These are phyloP conservation scores for Podaxis sp. DNA, from an alignment of 768 basidiomycete genomes.

Conservation along the genomic window DNA sequence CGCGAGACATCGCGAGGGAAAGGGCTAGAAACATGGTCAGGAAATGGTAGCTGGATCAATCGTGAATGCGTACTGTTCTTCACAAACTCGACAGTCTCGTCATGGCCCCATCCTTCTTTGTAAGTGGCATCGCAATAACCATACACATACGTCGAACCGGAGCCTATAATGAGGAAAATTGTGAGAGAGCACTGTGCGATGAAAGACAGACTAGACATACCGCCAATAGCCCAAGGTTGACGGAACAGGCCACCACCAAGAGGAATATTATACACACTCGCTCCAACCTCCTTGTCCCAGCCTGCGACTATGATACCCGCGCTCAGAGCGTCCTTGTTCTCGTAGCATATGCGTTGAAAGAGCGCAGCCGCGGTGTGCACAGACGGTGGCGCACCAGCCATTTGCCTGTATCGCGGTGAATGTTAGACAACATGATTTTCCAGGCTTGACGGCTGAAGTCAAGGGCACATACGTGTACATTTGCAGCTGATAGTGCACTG, in stretches of 20 bases:
- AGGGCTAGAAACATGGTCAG: slow-evolving; percentile 53
- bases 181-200: background rate
- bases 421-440: background rate
- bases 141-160: slow-evolving; percentile 97
- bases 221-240: slow-evolving; percentile 98
- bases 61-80: slow-evolving; percentile 76
- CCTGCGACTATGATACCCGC: slow-evolving; percentile 98
- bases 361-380: slow-evolving; percentile 78
- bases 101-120: slow-evolving; percentile 84
- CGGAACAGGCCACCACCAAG: slow-evolving; percentile 95
- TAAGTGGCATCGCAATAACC: slow-evolving; percentile 99
- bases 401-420: slow-evolving; percentile 36
- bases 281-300: slow-evolving; percentile 90
- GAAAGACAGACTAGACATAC: slow-evolving; percentile 34
- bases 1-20: slow-evolving; percentile 92
- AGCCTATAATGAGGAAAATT: slow-evolving; percentile 43
- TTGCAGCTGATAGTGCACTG: slow-evolving; percentile 80
- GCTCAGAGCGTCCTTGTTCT: slow-evolving; percentile 83
- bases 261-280: slow-evolving; percentile 95
- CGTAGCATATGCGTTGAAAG: slow-evolving; percentile 88
- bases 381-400: slow-evolving; percentile 60
- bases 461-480: slow-evolving; percentile 54
- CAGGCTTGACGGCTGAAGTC: slow-evolving; percentile 2
- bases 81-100: slow-evolving; percentile 91
- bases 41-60: background rate